These are phyloP conservation scores for Aspergillus terreus DNA, from an alignment of 2,329 filamentous ascomycete genomes.

Conservation along the genomic window DNA sequence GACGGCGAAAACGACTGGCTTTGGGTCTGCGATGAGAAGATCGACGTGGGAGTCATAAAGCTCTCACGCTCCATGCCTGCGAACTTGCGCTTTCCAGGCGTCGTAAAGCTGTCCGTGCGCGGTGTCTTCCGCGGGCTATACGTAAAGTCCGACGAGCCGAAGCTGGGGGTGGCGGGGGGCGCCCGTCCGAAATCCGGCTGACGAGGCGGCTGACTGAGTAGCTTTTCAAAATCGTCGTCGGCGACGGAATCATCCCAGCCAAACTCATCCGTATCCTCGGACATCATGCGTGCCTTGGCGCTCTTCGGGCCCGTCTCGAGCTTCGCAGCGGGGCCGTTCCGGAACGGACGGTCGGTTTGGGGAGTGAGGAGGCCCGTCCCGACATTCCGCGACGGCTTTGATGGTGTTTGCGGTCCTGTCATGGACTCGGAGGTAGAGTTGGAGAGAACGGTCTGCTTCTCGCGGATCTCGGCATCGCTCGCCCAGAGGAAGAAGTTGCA, in stretches of 20 bases:
- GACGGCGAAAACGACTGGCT: conserved; percentile 15
- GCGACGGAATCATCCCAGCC: conserved; percentile 36
- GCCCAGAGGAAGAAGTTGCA: conserved; percentile 63
- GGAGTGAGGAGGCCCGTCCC: conserved; percentile 31
- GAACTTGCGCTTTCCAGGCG: conserved; percentile 37
- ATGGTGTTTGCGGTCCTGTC: conserved; percentile 21
- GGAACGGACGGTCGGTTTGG: conserved; percentile 23
- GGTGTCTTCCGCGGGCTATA: conserved; percentile 36
- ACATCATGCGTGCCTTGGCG: conserved; percentile 28
- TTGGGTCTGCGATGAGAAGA: conserved; percentile 8
- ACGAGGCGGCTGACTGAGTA: conserved; percentile 14
- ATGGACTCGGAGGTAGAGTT: conserved; percentile 48
- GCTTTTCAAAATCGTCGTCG: conserved; percentile 15
- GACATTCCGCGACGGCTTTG: conserved; percentile 7
- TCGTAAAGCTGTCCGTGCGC: conserved; percentile 28
- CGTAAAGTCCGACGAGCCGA: conserved; percentile 1
- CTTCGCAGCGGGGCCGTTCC: not conserved
- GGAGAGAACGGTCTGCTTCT: conserved; percentile 47
- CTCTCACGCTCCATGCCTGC: conserved; percentile 18
- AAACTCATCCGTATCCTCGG: conserved; percentile 33
- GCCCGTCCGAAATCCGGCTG: conserved; percentile 27
- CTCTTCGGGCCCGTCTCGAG: conserved; percentile 21
- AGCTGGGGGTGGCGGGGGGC: not conserved
- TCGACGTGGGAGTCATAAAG: conserved; percentile 11
- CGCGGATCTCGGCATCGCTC: conserved; percentile 54